Percentiles rank a stretch among this genome's conserved stretches.
phyloP scores from a whole-genome alignment of 78 protist species.

The Isochrysis galbana region DNA sequence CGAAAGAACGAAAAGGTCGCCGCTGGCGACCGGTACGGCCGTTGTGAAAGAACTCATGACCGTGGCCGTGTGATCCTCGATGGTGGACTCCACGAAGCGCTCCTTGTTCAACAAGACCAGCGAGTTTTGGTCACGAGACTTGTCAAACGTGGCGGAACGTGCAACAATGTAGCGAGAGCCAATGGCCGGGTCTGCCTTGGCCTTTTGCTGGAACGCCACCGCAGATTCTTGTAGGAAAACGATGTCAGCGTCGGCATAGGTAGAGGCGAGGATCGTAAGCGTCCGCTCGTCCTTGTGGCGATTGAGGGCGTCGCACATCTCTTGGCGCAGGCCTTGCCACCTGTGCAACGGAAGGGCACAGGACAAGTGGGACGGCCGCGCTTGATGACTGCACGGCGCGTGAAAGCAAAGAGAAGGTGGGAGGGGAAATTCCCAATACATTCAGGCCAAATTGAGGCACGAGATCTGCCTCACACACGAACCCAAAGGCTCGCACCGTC shows the following conservation, averaged over 20 bases:
- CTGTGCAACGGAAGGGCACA: not conserved
- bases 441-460: too few species aligned
- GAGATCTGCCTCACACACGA: not conserved
- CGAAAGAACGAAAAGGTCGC: not conserved
- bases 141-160: not conserved
- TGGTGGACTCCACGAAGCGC: not conserved
- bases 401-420: too few species aligned
- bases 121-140: conserved; percentile 30
- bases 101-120: not conserved
- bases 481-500: too few species aligned
- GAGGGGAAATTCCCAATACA: too few species aligned
- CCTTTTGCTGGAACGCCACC: not conserved
- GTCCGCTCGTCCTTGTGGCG: not conserved
- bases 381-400: too few species aligned
- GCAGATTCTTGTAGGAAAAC: conserved; percentile 46
- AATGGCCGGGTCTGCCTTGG: not conserved
- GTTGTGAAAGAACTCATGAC: not conserved
- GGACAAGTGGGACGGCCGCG: not conserved
- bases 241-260: not conserved
- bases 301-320: conserved; percentile 38
- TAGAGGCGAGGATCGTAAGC: not conserved
- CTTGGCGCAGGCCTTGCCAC: conserved; percentile 12
- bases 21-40: not conserved
- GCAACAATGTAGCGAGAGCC: not conserved
- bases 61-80: not conserved